Percentiles rank a stretch among this genome's conserved stretches.
Evolutionary conservation across 345 rosid genomes (phyloP).

Genomic region (Pistacia integerrima): DNA sequence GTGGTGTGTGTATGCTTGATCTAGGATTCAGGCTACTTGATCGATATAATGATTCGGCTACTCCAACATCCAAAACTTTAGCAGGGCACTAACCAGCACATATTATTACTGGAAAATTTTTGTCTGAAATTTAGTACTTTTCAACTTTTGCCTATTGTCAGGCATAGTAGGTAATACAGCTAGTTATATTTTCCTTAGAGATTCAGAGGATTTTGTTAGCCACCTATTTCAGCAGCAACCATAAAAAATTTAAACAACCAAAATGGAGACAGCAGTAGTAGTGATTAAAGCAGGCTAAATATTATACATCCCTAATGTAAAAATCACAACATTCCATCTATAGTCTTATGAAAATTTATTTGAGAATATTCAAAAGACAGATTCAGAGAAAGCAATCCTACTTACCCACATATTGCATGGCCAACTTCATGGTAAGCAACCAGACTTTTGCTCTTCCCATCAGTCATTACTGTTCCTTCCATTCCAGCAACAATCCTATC

Average conservation of each 20-base stretch:
- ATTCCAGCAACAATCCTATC: constrained; percentile 98
- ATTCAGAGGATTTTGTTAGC: neutral
- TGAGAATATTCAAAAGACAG: constrained; percentile 2
- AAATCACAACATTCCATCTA: neutral
- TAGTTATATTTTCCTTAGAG: neutral
- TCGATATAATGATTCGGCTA: neutral
- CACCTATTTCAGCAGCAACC: neutral
- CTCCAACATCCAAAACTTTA: constrained; percentile 1
- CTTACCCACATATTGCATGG: constrained; percentile 94
- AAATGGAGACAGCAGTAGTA: neutral
- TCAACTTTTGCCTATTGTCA: neutral
- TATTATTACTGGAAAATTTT: neutral
- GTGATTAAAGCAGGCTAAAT: neutral
- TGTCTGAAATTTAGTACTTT: neutral
- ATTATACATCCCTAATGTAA: neutral
- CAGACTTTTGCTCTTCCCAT: constrained; percentile 94
- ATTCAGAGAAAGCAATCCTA: constrained; percentile 18
- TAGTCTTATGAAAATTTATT: neutral
- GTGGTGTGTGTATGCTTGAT: neutral
- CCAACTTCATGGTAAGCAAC: constrained; percentile 99
- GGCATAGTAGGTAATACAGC: neutral
- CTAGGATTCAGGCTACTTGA: neutral
- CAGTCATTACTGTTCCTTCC: constrained; percentile 99
- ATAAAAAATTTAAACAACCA: neutral
- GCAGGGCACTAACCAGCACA: too few species aligned